Percentiles rank a stretch among this genome's conserved stretches.
These are phyloP conservation scores for Thoreauomyces humboldtii DNA, from an alignment of 192 early-diverging fungal genomes.

Conservation along the genomic window DNA sequence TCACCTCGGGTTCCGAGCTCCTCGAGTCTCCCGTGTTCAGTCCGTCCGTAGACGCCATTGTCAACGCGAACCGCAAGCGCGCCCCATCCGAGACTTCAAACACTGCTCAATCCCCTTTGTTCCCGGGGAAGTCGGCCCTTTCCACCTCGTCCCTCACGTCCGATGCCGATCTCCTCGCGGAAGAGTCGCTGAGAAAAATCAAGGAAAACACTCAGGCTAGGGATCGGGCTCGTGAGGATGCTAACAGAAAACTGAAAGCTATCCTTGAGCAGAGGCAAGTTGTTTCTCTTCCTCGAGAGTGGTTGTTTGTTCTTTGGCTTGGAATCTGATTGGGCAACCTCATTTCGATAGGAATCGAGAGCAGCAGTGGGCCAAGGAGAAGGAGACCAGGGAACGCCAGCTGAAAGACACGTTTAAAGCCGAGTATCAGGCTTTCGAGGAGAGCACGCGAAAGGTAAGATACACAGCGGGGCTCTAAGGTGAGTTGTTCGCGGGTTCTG, in stretches of 20 bases:
- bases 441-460: slow-evolving; percentile 17
- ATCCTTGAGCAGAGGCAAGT: slow-evolving; percentile 3
- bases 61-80: slow-evolving; percentile 5
- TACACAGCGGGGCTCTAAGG: neutral
- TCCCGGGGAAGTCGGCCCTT: neutral
- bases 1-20: neutral
- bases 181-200: neutral
- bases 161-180: neutral
- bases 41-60: too few relatives aligned
- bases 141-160: slow-evolving; percentile 10
- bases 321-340: too few relatives aligned
- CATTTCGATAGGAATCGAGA: too few relatives aligned
- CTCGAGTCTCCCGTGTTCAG: too few relatives aligned
- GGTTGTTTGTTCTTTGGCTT: too few relatives aligned
- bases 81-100: slow-evolving; percentile 1
- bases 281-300: too few relatives aligned
- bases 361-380: slow-evolving; percentile 4
- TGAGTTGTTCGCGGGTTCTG: too few relatives aligned
- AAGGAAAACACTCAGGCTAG: neutral
- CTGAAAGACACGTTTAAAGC: slow-evolving; percentile 15
- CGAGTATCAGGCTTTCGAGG: slow-evolving; percentile 12
- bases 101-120: neutral
- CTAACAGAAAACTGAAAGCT: slow-evolving; percentile 4
- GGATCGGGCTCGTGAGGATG: slow-evolving; percentile 6
- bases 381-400: neutral